Conservation (phyloP, 2,329 filamentous ascomycete species). For the Colletotrichum tanaceti region DNA sequence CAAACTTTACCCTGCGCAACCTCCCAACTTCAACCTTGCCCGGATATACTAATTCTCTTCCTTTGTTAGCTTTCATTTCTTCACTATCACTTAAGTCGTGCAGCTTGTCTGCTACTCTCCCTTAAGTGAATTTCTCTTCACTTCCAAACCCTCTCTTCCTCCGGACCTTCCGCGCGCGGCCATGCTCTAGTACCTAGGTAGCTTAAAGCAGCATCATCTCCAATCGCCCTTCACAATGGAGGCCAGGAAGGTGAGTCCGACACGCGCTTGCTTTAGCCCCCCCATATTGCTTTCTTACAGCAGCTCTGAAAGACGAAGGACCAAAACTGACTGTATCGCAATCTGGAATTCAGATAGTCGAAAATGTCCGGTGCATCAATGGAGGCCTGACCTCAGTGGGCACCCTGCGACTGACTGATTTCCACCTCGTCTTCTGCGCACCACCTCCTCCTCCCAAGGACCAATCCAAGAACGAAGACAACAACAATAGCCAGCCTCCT, state of each 20-base stretch:
- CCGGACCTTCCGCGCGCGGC: constrained; percentile 31
- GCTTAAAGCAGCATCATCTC: constrained; percentile 36
- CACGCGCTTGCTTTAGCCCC: neutral
- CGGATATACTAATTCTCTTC: neutral
- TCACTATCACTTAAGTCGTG: constrained; percentile 20
- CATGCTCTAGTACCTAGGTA: constrained; percentile 40
- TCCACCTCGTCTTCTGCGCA: constrained; percentile 68
- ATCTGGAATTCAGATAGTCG: constrained; percentile 54
- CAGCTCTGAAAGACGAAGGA: neutral
- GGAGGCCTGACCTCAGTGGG: constrained; percentile 68
- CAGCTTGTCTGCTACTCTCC: constrained; percentile 29
- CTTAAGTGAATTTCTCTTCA: constrained; percentile 22
- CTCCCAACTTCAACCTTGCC: constrained; percentile 17
- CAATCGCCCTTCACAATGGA: constrained; percentile 49
- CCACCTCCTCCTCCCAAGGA: constrained; percentile 51
- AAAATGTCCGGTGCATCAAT: constrained; percentile 71
- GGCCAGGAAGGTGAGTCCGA: constrained; percentile 52
- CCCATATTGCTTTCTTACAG: neutral
- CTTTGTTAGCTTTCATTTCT: neutral
- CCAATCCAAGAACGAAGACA: constrained; percentile 37
- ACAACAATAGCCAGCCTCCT: constrained; percentile 35
- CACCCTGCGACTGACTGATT: constrained; percentile 70
- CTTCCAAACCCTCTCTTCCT: constrained; percentile 9
- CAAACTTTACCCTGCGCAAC: constrained; percentile 24
- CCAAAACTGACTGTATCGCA: constrained; percentile 40